phyloP scores from a whole-genome alignment of 352 stramenopile species.

The Globisporangium ultimum region DNA sequence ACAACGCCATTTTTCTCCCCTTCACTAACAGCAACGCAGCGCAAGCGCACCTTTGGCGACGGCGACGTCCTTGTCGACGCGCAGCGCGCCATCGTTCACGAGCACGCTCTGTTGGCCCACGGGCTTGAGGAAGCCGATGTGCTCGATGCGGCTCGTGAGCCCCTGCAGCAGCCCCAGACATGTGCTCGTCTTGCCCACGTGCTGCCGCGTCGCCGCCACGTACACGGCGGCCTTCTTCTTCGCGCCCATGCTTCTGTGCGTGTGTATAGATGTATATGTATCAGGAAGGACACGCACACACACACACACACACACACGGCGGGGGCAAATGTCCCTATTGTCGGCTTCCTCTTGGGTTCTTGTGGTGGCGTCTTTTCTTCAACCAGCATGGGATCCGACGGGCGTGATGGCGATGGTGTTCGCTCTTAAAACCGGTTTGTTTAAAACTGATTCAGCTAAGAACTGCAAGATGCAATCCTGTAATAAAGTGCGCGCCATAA shows the following conservation, averaged over 20 bases:
- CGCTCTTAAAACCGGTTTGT: no score
- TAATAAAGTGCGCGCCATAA: no score
- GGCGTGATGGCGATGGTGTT: no score
- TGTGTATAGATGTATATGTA: no score
- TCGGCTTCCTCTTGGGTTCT: no score
- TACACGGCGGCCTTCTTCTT: slow-evolving; percentile 63
- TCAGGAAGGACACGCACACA: no score
- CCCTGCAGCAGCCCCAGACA: slow-evolving; percentile 92
- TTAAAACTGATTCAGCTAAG: no score
- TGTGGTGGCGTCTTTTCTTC: no score
- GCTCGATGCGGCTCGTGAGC: slow-evolving; percentile 88
- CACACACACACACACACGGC: no score
- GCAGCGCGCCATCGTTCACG: slow-evolving; percentile 59
- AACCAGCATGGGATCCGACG: no score
- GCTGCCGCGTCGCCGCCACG: slow-evolving; percentile 85
- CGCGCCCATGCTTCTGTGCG: neutral
- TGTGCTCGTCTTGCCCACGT: slow-evolving; percentile 92
- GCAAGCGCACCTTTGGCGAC: slow-evolving; percentile 78
- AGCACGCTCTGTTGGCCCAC: slow-evolving; percentile 92
- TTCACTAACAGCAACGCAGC: slow-evolving; percentile 4
- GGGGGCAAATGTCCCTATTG: no score
- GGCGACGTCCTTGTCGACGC: slow-evolving; percentile 90
- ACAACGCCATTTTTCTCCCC: slow-evolving; percentile 38
- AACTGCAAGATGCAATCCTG: no score
- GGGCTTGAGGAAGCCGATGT: slow-evolving; percentile 93